These are phyloP conservation scores for Biancaea sappan DNA, from an alignment of 306 rosid species.

Conservation along the genomic window DNA sequence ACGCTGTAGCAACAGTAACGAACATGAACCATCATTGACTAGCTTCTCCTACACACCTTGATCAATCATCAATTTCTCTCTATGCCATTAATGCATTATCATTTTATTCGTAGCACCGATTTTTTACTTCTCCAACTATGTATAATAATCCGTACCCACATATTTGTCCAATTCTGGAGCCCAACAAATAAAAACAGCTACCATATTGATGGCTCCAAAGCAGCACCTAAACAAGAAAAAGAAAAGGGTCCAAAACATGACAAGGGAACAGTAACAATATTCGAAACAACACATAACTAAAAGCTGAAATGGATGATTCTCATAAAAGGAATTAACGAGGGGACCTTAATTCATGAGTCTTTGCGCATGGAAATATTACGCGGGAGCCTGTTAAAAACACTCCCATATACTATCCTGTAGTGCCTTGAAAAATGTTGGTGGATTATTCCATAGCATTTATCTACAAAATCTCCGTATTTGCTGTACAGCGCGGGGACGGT, in stretches of 20 bases:
- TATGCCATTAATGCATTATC: too few relatives aligned
- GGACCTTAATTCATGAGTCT: constrained; percentile 42
- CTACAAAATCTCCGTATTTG: constrained; percentile 55
- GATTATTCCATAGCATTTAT: constrained; percentile 59
- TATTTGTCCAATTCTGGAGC: background rate
- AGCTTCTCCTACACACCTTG: too few relatives aligned
- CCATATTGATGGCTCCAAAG: background rate
- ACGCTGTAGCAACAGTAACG: too few relatives aligned
- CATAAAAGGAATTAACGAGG: constrained; percentile 21
- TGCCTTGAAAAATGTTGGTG: constrained; percentile 79
- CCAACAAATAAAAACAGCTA: background rate
- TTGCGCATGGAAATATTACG: constrained; percentile 62
- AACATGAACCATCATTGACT: too few relatives aligned
- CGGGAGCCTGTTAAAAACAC: constrained; percentile 66
- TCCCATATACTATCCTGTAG: constrained; percentile 76
- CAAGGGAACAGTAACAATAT: background rate
- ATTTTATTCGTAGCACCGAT: too few relatives aligned
- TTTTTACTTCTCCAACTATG: too few relatives aligned
- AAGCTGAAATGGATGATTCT: constrained; percentile 4
- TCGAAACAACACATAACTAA: background rate
- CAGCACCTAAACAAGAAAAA: constrained; percentile 28
- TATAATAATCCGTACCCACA: too few relatives aligned
- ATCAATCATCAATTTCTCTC: too few relatives aligned
- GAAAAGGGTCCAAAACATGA: background rate
- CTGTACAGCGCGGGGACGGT: constrained; percentile 79